phyloP scores from a whole-genome alignment of 2,329 filamentous ascomycete species.

The Hymenoscyphus linearis region DNA sequence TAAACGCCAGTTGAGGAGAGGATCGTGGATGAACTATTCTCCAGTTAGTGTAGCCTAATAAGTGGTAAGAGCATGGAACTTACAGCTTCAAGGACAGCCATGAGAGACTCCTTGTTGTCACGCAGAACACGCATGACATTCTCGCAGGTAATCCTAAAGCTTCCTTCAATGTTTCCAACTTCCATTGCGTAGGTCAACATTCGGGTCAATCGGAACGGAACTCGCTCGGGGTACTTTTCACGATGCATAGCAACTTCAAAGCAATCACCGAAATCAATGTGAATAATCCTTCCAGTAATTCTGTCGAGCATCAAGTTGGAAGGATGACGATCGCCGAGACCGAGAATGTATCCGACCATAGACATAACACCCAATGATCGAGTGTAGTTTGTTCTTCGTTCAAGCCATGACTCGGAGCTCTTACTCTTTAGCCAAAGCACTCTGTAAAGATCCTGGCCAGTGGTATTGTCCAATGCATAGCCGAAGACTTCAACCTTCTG shows the following conservation, averaged over 20 bases:
- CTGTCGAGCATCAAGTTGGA: slow-evolving; percentile 97
- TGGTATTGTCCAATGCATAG: slow-evolving; percentile 98
- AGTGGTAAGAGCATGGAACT: slow-evolving; percentile 38
- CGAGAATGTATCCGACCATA: slow-evolving; percentile 99
- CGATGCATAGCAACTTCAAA: slow-evolving; percentile 99
- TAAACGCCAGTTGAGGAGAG: slow-evolving; percentile 95
- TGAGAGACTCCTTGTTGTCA: slow-evolving; percentile 96
- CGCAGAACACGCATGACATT: slow-evolving; percentile 96
- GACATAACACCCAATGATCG: slow-evolving; percentile 97
- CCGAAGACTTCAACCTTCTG: slow-evolving; percentile 99
- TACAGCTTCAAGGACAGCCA: slow-evolving; percentile 96
- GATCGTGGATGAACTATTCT: slow-evolving; percentile 90
- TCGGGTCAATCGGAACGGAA: slow-evolving; percentile 93
- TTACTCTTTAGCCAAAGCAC: slow-evolving; percentile 99
- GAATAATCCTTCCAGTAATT: slow-evolving; percentile 92
- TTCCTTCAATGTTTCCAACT: slow-evolving; percentile 98
- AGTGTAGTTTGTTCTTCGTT: slow-evolving; percentile 97
- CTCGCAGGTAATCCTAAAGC: slow-evolving; percentile 96
- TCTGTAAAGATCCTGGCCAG: slow-evolving; percentile 94
- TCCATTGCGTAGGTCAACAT: slow-evolving; percentile 99
- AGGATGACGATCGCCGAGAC: slow-evolving; percentile 91
- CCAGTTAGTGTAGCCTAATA: slow-evolving; percentile 17
- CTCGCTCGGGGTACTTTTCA: slow-evolving; percentile 96
- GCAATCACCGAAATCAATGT: slow-evolving; percentile 99
- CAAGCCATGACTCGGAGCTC: slow-evolving; percentile 95